Evolutionary conservation across 495 filamentous ascomycete species (phyloP), one percentile per base, ranked within the genome.

Genomic region (Cercophora scortea): DNA sequence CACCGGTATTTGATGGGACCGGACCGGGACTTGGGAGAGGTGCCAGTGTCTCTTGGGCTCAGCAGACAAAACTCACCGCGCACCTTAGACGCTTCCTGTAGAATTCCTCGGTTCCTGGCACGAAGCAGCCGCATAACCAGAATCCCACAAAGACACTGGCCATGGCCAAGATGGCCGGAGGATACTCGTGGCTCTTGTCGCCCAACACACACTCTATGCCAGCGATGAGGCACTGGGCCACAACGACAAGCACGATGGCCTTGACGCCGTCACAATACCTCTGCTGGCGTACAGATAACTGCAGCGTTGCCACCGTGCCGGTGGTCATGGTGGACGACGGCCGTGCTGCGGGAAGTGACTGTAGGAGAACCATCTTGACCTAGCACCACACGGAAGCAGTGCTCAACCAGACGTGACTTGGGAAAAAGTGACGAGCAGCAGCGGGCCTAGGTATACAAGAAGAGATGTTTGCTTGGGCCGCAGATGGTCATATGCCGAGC

Each of bases 31-130:
- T 25, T 25, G 25, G 25, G 2, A 8, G 25, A 15, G 7, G 19
- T n/a, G n/a, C n/a, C n/a, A n/a, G 6, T 45, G 43, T 45, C 5
- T 32, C 2, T 50, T 56, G 36, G 48, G 42, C 38, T 6, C 13
- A 42, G 18, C 17, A 36, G 25, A 11, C 41, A 17, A 13, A 17
- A 58, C 66, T 53, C 42, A 69, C 66, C n/a, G 71, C 59, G 11
- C 63, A 57, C 43, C 59, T 62, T n/a, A 76, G 43, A 25, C 65
- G 52, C 19, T 52, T 65, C 7, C 38, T 45, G 47, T 76, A 76
- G 9, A 71, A 60, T 11, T 39, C 40, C 5, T 67, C 64, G 2
- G 64, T 47, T 2, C 49, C 51, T 0, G 56, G 50, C 0, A 61
- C 1, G 7, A 63, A 5, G 19, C 25, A 47, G 0, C 57, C 59